Evolutionary conservation across 805 yeast genomes (phyloP), one percentile per base, ranked within the genome.

Genomic region (Komagataella populi): DNA sequence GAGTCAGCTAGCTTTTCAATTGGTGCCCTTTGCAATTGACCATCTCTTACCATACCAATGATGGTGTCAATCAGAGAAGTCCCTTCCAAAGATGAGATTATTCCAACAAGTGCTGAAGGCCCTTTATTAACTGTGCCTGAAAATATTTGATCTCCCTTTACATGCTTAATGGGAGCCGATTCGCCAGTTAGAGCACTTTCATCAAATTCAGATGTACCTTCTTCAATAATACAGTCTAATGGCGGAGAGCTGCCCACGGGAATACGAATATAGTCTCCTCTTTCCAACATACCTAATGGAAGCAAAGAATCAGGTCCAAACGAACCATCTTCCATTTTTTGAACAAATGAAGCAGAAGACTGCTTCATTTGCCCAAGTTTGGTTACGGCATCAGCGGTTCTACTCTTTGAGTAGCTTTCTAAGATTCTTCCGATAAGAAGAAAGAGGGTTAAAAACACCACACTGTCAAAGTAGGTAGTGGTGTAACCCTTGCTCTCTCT

Each of bases 381-480:
- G 14, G 80, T 68, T 24, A 85, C 74, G 0, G 88, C 83, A 46
- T 77, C 76, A 0, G 88, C 81, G 1, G 90, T 83, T 58, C 80
- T 80, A 30, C 74, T 70, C 60, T 83, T 85, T 1, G 90, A 79
- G 55, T 73, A 73, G 24, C 83, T 71, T 62, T 85, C 91, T 48
- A 85, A 68, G 24, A 82, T 67, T 47, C 87, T 72, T 1, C 95
- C 95, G 53, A 83, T 78, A 48, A 85, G 69, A 52, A 85, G 65
- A 63, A 85, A 85, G 59, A 85, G 78, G 0, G 89, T 76, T 55
- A 85, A 69, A 59, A 85, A 85, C 3, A 85, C 87, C 24, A 84
- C 91, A 4, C 90, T 81, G 59, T 85, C 95, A 60, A 85, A 85
- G 58, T 83, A 85, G 0, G 86, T 81, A 3, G 87, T 81, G 14